phyloP scores from a whole-genome alignment of 2,329 filamentous ascomycete species.

The Fusarium cicatricum region DNA sequence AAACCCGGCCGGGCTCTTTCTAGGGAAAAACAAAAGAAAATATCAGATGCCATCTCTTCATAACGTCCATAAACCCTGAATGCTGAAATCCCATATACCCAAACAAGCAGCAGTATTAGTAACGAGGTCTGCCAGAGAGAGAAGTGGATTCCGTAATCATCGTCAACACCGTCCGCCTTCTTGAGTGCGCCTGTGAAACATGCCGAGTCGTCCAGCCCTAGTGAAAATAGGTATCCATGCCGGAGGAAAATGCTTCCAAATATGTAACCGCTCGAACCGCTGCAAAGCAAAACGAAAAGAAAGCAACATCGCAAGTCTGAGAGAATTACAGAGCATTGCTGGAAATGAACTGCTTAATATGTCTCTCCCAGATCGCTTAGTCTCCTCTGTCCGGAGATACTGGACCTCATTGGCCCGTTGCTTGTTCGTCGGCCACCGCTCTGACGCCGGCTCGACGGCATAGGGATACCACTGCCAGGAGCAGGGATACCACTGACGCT shows the following conservation, averaged over 20 bases:
- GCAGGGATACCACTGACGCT: constrained; percentile 51
- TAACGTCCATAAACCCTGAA: constrained; percentile 41
- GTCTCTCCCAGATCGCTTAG: constrained; percentile 63
- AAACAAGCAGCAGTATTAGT: constrained; percentile 38
- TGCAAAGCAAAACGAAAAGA: constrained; percentile 34
- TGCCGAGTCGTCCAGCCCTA: constrained; percentile 36
- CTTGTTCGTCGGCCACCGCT: constrained; percentile 56
- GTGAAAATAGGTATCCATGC: constrained; percentile 35
- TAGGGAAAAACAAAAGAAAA: constrained; percentile 29
- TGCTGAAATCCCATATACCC: constrained; percentile 39
- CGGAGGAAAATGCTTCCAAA: constrained; percentile 34
- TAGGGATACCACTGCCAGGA: constrained; percentile 56
- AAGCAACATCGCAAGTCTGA: constrained; percentile 28
- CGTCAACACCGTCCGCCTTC: constrained; percentile 42
- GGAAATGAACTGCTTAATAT: constrained; percentile 49
- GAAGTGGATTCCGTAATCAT: constrained; percentile 42
- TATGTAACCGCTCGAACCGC: constrained; percentile 35
- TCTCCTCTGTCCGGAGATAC: constrained; percentile 49
- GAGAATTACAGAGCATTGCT: constrained; percentile 9
- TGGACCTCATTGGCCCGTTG: constrained; percentile 48
- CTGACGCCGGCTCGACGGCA: constrained; percentile 54
- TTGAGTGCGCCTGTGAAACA: constrained; percentile 42
- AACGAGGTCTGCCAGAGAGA: constrained; percentile 37
- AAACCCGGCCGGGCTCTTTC: constrained; percentile 14
- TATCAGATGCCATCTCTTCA: constrained; percentile 44